phyloP scores from a whole-genome alignment of 208 protist genomes.

The Trypanosoma congolense region DNA sequence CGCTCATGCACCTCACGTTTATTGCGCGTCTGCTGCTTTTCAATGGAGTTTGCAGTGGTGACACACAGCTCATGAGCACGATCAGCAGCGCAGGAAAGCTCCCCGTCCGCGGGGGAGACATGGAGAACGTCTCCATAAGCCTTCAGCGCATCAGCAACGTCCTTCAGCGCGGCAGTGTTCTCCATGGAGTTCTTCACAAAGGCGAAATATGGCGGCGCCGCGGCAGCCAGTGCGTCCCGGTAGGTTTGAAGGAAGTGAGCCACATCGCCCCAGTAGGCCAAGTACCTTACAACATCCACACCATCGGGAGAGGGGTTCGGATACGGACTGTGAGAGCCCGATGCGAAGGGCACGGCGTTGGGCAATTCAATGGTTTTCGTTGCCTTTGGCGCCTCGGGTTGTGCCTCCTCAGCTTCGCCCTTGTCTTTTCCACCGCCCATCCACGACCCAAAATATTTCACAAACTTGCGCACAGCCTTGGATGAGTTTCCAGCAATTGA shows the following conservation, averaged over 20 bases:
- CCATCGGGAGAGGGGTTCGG: neutral
- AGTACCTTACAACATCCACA: slow-evolving; percentile 19
- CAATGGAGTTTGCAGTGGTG: slow-evolving; percentile 18
- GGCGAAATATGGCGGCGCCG: slow-evolving; percentile 40
- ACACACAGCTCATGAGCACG: slow-evolving; percentile 6
- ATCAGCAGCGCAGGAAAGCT: slow-evolving; percentile 16
- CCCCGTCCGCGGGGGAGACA: slow-evolving; percentile 22
- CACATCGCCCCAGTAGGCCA: slow-evolving; percentile 31
- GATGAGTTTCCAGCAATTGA: slow-evolving; percentile 54
- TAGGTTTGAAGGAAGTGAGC: slow-evolving; percentile 34
- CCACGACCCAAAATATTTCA: slow-evolving; percentile 37
- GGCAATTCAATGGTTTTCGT: neutral
- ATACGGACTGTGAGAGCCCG: neutral
- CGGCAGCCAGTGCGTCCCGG: slow-evolving; percentile 36
- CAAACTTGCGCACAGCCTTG: slow-evolving; percentile 53
- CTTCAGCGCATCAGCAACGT: slow-evolving; percentile 40
- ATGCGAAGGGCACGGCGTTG: neutral
- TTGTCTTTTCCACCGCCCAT: slow-evolving; percentile 14
- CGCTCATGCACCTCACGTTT: slow-evolving; percentile 47
- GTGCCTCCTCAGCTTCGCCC: neutral
- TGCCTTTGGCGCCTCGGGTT: neutral
- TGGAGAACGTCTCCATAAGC: slow-evolving; percentile 17
- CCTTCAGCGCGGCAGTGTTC: slow-evolving; percentile 14
- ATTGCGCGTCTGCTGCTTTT: slow-evolving; percentile 27
- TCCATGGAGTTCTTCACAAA: slow-evolving; percentile 31